Evolutionary conservation across 2,329 filamentous ascomycete genomes (phyloP), one percentile per base, ranked within the genome.

Genomic region (Tolypocladium tundrense): DNA sequence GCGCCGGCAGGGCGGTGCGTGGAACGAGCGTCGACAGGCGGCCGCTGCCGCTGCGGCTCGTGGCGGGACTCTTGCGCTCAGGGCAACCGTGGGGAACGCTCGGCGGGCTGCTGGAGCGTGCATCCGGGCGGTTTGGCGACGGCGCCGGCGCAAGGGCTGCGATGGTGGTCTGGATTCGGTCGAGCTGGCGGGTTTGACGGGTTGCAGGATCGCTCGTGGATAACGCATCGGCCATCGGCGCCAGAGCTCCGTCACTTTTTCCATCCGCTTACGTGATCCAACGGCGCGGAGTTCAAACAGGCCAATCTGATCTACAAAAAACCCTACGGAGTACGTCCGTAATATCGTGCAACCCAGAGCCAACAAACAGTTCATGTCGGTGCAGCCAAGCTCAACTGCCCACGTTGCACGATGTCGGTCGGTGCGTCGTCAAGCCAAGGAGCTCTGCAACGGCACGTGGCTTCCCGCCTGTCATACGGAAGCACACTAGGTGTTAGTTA

Each of bases 111-210:
- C 62, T 64, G 61, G 61, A 62, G 65, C 66, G 63, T 64, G 64
- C 69, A 71, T 71, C 61, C 69, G 66, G 61, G 59, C 67, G 66
- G 60, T 59, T 55, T 42, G 48, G 67, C 62, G 56, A 61, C 62
- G 54, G 63, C 55, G 58, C 55, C 60, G 57, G 57, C 53, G 53
- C 60, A 57, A 60, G 56, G 53, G 43, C 55, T 31, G 24, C 56
- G 56, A 59, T 53, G 51, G 52, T 27, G 27, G 45, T 33, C 45
- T 50, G 45, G 45, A n/a, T 50, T 31, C 27, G 13, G 24, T 31
- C 14, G 27, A 50, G 45, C 14, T 50, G 24, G 48, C 27, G 31
- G 14, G 21, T 21, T 42, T 16, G 31, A 21, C 33, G 31, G 24
- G 31, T 51, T 51, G 48, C 19, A 35, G 48, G 48, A 51, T 35